Percentiles rank a stretch among this genome's conserved stretches.
Evolutionary conservation across 306 rosid genomes (phyloP).

Genomic region (Erythrophleum fordii): DNA sequence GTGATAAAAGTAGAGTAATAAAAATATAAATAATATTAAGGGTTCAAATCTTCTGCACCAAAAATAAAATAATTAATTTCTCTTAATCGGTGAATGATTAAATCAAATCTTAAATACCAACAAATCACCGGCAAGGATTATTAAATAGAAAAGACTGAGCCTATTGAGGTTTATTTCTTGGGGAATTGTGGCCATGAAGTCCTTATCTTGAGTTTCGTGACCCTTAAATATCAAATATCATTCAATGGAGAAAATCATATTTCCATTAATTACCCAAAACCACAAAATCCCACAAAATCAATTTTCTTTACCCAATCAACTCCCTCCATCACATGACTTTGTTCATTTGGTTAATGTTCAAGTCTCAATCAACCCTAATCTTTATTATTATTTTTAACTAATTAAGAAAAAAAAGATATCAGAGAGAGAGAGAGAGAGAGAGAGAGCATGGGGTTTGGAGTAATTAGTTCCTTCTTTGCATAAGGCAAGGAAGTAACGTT

Average conservation of each 20-base stretch:
- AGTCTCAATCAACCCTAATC: not conserved
- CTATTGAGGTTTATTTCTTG: not conserved
- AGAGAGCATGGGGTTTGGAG: too few relatives aligned
- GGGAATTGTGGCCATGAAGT: not conserved
- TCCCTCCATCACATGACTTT: not conserved
- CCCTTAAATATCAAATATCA: not conserved
- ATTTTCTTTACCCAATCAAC: slow-evolving; percentile 8
- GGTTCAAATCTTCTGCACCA: not conserved
- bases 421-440: too few relatives aligned
- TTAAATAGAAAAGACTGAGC: not conserved
- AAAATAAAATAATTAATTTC: not conserved
- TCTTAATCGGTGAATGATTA: not conserved
- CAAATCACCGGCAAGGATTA: not conserved
- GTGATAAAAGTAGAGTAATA: too few relatives aligned
- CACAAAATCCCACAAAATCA: not conserved
- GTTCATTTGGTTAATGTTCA: not conserved
- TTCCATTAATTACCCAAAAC: not conserved
- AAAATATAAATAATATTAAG: not conserved
- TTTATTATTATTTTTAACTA: not conserved
- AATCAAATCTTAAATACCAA: not conserved
- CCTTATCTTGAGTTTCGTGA: not conserved
- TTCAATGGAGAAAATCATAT: not conserved
- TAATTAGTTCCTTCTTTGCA: not conserved
- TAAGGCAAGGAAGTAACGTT: slow-evolving; percentile 2
- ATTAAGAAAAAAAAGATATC: too few relatives aligned